These are phyloP conservation scores for Clarireedia hainanense DNA, from an alignment of 2,329 filamentous ascomycete species.

Conservation along the genomic window DNA sequence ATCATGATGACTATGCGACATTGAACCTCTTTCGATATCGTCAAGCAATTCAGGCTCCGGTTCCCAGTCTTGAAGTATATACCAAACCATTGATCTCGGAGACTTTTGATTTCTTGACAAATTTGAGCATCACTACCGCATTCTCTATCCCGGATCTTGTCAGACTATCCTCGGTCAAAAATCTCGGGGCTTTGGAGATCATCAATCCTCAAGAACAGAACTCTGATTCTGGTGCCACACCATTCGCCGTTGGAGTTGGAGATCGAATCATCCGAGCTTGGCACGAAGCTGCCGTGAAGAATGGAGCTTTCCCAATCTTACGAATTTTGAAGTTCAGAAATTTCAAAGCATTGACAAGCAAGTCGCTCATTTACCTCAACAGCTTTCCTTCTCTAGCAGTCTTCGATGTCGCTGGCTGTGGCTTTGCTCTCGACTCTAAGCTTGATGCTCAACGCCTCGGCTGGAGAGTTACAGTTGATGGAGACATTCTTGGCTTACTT, in stretches of 20 bases:
- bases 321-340: constrained; percentile 28
- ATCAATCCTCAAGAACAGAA: constrained; percentile 8
- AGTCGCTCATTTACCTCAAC: constrained; percentile 26
- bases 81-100: constrained; percentile 22
- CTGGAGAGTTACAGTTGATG: constrained; percentile 18
- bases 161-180: constrained; percentile 25
- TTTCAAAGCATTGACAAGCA: constrained; percentile 22
- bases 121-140: constrained; percentile 25
- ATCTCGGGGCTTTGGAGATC: constrained; percentile 28
- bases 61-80: constrained; percentile 21
- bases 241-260: constrained; percentile 10
- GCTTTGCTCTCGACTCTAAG: constrained; percentile 10
- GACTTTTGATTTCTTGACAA: constrained; percentile 27
- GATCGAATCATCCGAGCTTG: constrained; percentile 28
- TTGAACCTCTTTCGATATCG: constrained; percentile 21
- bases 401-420: constrained; percentile 24
- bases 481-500: constrained; percentile 14
- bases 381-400: constrained; percentile 26
- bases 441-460: constrained; percentile 14
- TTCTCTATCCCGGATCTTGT: constrained; percentile 23
- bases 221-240: not conserved
- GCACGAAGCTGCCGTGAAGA: constrained; percentile 20
- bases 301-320: constrained; percentile 25
- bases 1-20: constrained; percentile 10
- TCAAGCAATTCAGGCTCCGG: constrained; percentile 18